Conservation (phyloP, 139 green algal species). For the Volvox africanus region DNA sequence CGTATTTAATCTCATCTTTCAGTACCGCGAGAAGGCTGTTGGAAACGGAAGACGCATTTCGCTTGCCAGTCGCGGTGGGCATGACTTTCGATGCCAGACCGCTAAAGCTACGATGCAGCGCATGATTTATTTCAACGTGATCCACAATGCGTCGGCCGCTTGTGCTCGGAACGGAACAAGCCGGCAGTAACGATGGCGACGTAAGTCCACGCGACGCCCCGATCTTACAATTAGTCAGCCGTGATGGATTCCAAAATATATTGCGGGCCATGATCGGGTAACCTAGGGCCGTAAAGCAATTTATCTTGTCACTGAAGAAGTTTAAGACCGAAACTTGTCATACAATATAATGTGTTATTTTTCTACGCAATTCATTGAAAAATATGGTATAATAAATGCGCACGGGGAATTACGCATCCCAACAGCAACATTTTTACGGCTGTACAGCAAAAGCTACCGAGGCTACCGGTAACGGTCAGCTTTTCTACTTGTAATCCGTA, state of each 20-base stretch:
- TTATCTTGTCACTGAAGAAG: no score
- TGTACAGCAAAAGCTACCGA: no score
- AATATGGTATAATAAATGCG: no score
- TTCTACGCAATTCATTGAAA: no score
- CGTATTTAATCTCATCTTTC: slow-evolving; percentile 75
- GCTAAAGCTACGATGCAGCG: not conserved
- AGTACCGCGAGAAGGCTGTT: slow-evolving; percentile 56
- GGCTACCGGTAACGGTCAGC: no score
- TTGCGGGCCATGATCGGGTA: not conserved
- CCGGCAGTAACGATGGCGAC: not conserved
- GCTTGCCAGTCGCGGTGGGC: not conserved
- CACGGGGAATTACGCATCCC: no score
- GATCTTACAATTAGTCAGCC: not conserved
- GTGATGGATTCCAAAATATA: not conserved
- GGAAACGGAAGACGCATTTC: slow-evolving; percentile 18
- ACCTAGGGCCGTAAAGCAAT: no score
- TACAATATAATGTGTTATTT: no score
- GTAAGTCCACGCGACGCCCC: not conserved
- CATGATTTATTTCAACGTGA: not conserved
- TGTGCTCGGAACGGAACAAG: not conserved
- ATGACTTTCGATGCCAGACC: not conserved
- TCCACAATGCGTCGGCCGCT: not conserved
- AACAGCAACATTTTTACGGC: no score
- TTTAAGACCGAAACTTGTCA: no score
- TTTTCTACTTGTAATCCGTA: no score